These are phyloP conservation scores for Cryptosporidium meleagridis DNA, from an alignment of 169 alveolate genomes.

Conservation along the genomic window DNA sequence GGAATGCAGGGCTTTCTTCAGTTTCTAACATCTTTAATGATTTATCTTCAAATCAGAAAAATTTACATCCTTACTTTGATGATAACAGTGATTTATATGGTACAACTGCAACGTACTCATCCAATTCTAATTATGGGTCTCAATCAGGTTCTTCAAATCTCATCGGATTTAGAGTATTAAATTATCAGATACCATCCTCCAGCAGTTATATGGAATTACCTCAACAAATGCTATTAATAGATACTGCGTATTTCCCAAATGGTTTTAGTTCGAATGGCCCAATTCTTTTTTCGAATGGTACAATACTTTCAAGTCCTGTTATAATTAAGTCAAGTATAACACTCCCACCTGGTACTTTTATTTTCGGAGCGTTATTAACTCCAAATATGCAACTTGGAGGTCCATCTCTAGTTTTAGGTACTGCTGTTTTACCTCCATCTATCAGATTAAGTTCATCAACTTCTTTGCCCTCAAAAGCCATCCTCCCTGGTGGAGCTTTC, in stretches of 20 bases:
- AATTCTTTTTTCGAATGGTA: conserved; percentile 63
- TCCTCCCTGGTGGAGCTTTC: conserved; percentile 72
- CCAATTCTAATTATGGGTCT: not conserved
- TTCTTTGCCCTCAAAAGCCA: conserved; percentile 50
- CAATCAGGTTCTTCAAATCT: conserved; percentile 4
- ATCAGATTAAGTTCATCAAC: conserved; percentile 64
- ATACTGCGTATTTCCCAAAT: conserved; percentile 32
- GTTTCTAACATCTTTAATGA: not conserved
- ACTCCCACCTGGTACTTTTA: conserved; percentile 68
- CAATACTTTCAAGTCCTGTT: conserved; percentile 54
- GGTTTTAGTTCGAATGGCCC: conserved; percentile 71
- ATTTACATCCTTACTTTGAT: conserved; percentile 39
- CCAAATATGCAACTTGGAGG: conserved; percentile 35
- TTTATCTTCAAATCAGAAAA: not conserved
- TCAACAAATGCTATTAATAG: conserved; percentile 61
- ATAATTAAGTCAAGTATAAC: conserved; percentile 8
- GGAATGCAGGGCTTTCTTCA: not conserved
- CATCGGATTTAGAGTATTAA: conserved; percentile 42
- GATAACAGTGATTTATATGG: conserved; percentile 5
- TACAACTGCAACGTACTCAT: not conserved
- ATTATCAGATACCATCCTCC: conserved; percentile 56
- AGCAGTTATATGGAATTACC: conserved; percentile 59
- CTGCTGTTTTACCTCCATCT: conserved; percentile 65
- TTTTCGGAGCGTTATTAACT: conserved; percentile 48
- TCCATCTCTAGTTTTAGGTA: conserved; percentile 39